phyloP scores from a whole-genome alignment of 768 basidiomycete species.

The Lentinula aciculospora region DNA sequence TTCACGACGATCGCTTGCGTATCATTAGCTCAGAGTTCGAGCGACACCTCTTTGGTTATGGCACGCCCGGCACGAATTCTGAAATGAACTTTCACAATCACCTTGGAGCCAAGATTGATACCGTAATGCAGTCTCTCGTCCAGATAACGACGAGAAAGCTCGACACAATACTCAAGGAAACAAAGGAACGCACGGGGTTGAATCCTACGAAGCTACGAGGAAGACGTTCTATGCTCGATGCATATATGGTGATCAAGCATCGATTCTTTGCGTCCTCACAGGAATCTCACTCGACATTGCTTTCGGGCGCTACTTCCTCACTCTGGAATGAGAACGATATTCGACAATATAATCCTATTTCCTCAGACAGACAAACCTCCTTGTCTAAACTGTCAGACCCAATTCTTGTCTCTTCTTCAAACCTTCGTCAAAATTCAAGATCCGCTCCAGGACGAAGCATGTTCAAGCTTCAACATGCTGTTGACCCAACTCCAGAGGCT shows the following conservation, averaged over 20 bases:
- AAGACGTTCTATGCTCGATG: constrained; percentile 40
- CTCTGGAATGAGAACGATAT: background rate
- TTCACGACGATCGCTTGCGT: constrained; percentile 32
- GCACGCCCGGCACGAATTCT: constrained; percentile 8
- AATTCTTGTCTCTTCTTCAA: background rate
- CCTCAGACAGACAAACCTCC: background rate
- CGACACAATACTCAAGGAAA: constrained; percentile 23
- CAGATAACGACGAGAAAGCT: background rate
- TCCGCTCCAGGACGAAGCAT: background rate
- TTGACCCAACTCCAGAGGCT: background rate
- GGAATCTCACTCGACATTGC: background rate
- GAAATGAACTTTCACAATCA: background rate
- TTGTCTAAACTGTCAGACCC: background rate
- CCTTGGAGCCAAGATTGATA: background rate
- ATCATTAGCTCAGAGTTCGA: constrained; percentile 35
- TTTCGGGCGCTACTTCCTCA: background rate
- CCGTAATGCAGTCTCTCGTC: background rate
- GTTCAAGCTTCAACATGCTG: background rate
- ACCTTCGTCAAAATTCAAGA: background rate
- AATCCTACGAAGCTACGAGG: constrained; percentile 42
- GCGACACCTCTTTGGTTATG: constrained; percentile 32
- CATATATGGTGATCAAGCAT: background rate
- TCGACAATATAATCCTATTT: background rate
- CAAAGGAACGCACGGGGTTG: constrained; percentile 41
- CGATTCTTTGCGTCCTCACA: background rate